Base-by-base conservation (phyloP, 768 basidiomycete genomes). In the Leucosporidium creatinivorum region DNA sequence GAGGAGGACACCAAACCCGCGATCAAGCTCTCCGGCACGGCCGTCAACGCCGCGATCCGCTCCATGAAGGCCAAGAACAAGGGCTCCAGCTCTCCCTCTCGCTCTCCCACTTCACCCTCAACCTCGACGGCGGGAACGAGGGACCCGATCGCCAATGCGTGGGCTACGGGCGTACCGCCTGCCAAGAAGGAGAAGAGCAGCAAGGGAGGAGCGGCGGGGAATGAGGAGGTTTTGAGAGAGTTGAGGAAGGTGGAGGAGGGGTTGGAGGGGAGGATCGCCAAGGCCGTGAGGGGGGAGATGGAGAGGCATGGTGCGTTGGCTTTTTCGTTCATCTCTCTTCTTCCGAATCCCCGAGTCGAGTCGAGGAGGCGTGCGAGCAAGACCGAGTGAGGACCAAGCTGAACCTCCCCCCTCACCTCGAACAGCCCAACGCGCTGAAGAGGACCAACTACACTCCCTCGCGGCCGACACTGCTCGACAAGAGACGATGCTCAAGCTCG, bases 401-500 rank as follows among this genome's bases (percentile, higher is more conserved):
- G 52, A 36, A n/a, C 0, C 33, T 12, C 6, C 33, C 12, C 33
- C 12, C 33, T 25, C 17, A 2, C 30, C 21, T n/a, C 26, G 15
- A 12, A 30, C 76, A 92, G 91, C 91, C 75, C 85, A 86, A 83
- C 88, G 89, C 52, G 80, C 91, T 72, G 91, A 92, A 74, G 90
- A 91, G 54, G 85, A 85, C 59, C 86, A 89, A 68, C 83, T 82
- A 30, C 84, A 85, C 66, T 89, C 91, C 70, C 88, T 89, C 75
- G 82, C 85, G 15, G 87, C 87, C 69, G 89, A 91, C 75, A 89
- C 89, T 69, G 81, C 85, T 49, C 85, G 90, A 19, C 89, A 93
- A 78, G 91, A 93, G 79, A 90, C 88, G 78, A 89, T 92, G 68
- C 80, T 92, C 74, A 91, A 91, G 79, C 80, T 92, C 62, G 91